Percentiles rank a stretch among this genome's conserved stretches.
These are phyloP conservation scores for Austroboletus festivus DNA, from an alignment of 768 basidiomycete genomes.

Conservation along the genomic window DNA sequence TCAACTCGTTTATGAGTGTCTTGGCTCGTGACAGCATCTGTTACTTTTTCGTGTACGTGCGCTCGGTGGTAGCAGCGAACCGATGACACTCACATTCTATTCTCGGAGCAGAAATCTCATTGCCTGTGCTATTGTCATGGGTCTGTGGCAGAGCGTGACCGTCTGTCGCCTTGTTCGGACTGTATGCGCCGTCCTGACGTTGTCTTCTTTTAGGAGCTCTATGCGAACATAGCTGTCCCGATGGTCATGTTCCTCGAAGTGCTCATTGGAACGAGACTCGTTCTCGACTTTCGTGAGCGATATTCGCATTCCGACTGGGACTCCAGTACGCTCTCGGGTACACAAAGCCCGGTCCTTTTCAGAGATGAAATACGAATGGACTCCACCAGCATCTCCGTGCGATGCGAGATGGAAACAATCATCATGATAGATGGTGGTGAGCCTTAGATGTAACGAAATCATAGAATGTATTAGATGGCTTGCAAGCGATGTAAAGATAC, in stretches of 20 bases:
- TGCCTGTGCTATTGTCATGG: conserved; percentile 24
- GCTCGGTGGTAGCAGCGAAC: not conserved
- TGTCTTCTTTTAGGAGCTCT: conserved; percentile 14
- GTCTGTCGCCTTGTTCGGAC: conserved; percentile 11
- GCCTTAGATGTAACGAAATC: not conserved
- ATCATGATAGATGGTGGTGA: conserved; percentile 8
- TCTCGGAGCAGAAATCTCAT: conserved; percentile 20
- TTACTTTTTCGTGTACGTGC: conserved; percentile 31
- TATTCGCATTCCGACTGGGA: conserved; percentile 16
- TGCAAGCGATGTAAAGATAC: conserved; percentile 18
- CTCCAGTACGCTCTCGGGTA: conserved; percentile 2
- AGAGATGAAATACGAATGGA: conserved; percentile 5
- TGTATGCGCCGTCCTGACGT: not conserved
- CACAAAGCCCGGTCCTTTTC: conserved; percentile 17
- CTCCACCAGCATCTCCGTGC: conserved; percentile 2
- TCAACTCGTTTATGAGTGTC: conserved; percentile 22
- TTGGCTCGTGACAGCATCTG: conserved; percentile 29
- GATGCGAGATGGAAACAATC: conserved; percentile 18
- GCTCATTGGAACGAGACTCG: conserved; percentile 30
- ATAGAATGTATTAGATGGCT: conserved; percentile 7
- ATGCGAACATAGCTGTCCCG: conserved; percentile 31
- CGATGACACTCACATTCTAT: not conserved
- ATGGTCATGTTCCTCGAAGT: conserved; percentile 32
- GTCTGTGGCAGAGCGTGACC: conserved; percentile 23
- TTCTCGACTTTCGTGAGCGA: conserved; percentile 32